A percentile compares a stretch with the other conserved stretches of the same genome.
phyloP scores from a whole-genome alignment of 192 early-diverging fungal species.

The Coemansia sp. region DNA sequence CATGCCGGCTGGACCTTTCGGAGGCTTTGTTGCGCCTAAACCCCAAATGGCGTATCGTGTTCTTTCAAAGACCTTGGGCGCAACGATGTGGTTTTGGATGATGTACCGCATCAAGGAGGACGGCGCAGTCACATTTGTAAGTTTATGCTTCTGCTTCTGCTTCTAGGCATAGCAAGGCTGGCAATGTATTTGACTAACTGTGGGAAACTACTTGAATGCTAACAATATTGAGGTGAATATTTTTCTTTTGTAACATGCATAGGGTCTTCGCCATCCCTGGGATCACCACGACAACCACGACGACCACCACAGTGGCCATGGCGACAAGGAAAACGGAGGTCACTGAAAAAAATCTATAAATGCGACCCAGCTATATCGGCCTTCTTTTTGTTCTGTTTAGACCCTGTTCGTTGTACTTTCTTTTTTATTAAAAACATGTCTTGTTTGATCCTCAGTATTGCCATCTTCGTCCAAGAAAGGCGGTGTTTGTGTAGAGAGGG shows the following conservation, averaged over 20 bases:
- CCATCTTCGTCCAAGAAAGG: no score
- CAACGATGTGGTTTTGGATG: conserved; percentile 81
- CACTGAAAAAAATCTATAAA: background rate
- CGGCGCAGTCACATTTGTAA: conserved; percentile 66
- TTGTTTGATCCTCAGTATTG: no score
- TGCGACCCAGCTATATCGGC: background rate
- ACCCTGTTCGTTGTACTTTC: background rate
- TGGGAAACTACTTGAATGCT: background rate
- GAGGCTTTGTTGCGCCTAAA: conserved; percentile 46
- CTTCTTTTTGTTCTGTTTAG: background rate
- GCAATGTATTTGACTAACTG: background rate
- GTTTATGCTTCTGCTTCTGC: conserved; percentile 11
- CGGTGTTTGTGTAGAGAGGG: no score
- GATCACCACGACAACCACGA: conserved; percentile 42
- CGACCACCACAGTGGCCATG: conserved; percentile 27
- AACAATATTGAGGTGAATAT: background rate
- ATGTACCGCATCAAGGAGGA: conserved; percentile 80
- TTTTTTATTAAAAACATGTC: background rate
- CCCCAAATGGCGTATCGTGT: conserved; percentile 50
- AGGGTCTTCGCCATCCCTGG: conserved; percentile 71
- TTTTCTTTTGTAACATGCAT: conserved; percentile 5
- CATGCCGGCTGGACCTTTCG: conserved; percentile 38
- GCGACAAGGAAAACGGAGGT: conserved; percentile 28
- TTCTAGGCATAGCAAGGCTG: background rate
- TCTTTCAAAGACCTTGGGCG: conserved; percentile 63